Conservation (phyloP, 1,284 basidiomycete genomes). For the Puccinia coronata region DNA sequence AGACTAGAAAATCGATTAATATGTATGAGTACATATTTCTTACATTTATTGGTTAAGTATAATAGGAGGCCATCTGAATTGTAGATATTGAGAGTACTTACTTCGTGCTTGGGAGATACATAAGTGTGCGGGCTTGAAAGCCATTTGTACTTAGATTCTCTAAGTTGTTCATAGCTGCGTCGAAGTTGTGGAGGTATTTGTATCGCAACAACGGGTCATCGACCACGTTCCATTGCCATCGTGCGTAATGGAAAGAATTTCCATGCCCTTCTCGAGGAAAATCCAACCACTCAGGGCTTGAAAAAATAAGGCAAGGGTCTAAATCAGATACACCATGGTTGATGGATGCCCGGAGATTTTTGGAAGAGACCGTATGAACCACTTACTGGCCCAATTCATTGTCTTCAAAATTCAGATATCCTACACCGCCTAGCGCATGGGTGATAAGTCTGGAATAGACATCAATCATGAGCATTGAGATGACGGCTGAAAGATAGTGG, state of each 20-base stretch:
- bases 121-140: conserved; percentile 81
- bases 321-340: conserved; percentile 14
- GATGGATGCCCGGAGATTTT: conserved; percentile 88
- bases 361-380: no score
- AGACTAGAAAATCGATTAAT: conserved; percentile 50
- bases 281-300: conserved; percentile 76
- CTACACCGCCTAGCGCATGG: conserved; percentile 90
- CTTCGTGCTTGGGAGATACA: conserved; percentile 88
- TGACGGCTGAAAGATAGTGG: conserved; percentile 3
- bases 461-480: not conserved
- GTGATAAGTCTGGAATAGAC: conserved; percentile 71
- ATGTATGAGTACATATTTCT: no score
- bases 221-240: conserved; percentile 88
- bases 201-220: conserved; percentile 85
- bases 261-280: conserved; percentile 93
- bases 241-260: conserved; percentile 90
- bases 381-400: conserved; percentile 63
- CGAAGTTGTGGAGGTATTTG: conserved; percentile 88
- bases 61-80: not conserved
- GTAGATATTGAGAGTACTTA: conserved; percentile 31
- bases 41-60: not conserved
- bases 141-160: conserved; percentile 82
- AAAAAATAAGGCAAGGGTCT: not conserved
- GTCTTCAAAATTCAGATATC: conserved; percentile 96
- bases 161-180: conserved; percentile 84